phyloP scores from a whole-genome alignment of 768 basidiomycete species.

The Collybia nuda region DNA sequence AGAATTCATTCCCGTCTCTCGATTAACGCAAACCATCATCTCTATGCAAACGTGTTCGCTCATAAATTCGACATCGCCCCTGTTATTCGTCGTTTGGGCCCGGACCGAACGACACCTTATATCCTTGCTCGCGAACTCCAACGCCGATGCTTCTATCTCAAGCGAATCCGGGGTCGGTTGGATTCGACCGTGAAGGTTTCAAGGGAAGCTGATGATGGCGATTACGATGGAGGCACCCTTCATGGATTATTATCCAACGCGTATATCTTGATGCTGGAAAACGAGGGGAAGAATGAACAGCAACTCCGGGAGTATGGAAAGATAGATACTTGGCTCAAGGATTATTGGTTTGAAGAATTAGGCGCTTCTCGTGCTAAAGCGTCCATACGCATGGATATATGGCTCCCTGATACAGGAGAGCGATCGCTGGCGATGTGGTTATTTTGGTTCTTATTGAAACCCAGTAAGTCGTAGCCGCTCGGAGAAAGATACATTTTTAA shows the following conservation, averaged over 20 bases:
- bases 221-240: constrained; percentile 24
- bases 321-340: constrained; percentile 62
- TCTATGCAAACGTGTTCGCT: constrained; percentile 72
- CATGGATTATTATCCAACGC: constrained; percentile 62
- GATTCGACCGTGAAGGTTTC: constrained; percentile 31
- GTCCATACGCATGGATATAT: constrained; percentile 41
- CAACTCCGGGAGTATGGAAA: constrained; percentile 71
- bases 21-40: constrained; percentile 53
- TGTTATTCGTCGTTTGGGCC: constrained; percentile 48
- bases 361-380: constrained; percentile 54
- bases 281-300: constrained; percentile 67
- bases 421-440: constrained; percentile 75
- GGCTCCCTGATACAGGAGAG: constrained; percentile 55
- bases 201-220: constrained; percentile 14
- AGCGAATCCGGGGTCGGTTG: constrained; percentile 48
- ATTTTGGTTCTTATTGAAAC: constrained; percentile 69
- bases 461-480: constrained; percentile 39
- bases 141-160: constrained; percentile 58
- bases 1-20: constrained; percentile 50
- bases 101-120: constrained; percentile 34
- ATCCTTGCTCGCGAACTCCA: constrained; percentile 63
- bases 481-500: background rate
- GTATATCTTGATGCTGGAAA: constrained; percentile 81
- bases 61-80: constrained; percentile 64
- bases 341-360: constrained; percentile 62